Base-by-base conservation (phyloP, 257 asterid species). In the Plantago ovata region DNA sequence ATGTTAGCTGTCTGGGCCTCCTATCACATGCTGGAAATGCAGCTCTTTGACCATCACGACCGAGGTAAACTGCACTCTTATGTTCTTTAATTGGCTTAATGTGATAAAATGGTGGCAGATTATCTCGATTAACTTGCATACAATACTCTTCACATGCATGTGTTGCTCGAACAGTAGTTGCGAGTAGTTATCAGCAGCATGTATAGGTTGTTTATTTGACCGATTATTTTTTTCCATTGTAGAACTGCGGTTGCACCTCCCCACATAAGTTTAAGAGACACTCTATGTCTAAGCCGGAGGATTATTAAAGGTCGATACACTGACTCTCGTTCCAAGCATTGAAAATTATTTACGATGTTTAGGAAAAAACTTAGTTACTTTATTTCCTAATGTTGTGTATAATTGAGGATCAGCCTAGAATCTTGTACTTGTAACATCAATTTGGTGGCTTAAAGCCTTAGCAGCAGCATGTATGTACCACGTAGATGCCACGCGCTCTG, bases 1-100 rank as follows among this genome's bases (percentile, higher is more conserved):
- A 44, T 9, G 18, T 50, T 48, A 67, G 68, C 32, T 12, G 53
- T 12, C 57, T 24, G n/a, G 53, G 52, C 45, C 52, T 18, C 64
- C 60, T 49, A 54, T 45, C 64, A 16, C 49, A 22, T 47, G 16
- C 28, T 50, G 47, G 53, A 56, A 67, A 56, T 56, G 45, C 50
- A 24, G 55, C 44, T 59, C 53, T 36, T 28, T 21, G 23, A 38
- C 20, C 48, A 38, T 13, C 42, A 38, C 32, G 41, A 39, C 59
- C 44, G 3, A 40, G 24, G 61, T 60, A 61, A 24, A 2, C 32
- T 24, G 32, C 2, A 24, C 5, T 5, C 32, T 2, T 24, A 24
- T 24, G 32, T 5, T 24, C 32, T 24, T 24, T 5, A 2, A 24
- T 24, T 24, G 42, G 70, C 58, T 19, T 56, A 59, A 39, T 61